A percentile compares a stretch with the other conserved stretches of the same genome.
phyloP scores from a whole-genome alignment of 1,284 basidiomycete genomes.

The Leucoagaricus sp. region DNA sequence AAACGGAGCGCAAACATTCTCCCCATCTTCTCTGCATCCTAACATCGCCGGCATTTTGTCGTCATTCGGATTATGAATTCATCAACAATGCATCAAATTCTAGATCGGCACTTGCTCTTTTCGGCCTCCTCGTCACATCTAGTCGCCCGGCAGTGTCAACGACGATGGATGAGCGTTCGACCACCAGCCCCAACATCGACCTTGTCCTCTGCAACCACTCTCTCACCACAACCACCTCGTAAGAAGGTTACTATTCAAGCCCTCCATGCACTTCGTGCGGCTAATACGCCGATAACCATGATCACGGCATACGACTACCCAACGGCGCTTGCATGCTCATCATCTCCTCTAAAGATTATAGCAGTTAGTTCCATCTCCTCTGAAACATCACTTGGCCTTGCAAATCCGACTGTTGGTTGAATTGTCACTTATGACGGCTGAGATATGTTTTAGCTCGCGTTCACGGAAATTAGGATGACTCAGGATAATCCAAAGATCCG shows the following conservation, averaged over 20 bases:
- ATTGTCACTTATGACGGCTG: too few species aligned
- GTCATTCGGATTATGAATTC: background rate
- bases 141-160: constrained; percentile 4
- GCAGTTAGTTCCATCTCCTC: too few species aligned
- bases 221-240: constrained; percentile 29
- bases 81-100: background rate
- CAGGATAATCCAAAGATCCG: too few species aligned
- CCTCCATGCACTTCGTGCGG: constrained; percentile 58
- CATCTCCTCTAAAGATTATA: constrained; percentile 50
- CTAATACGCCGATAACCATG: constrained; percentile 80
- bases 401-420: too few species aligned
- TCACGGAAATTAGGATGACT: too few species aligned
- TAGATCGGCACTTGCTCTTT: background rate
- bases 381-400: too few species aligned
- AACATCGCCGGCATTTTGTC: background rate
- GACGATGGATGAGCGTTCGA: constrained; percentile 43
- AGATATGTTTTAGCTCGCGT: too few species aligned
- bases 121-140: constrained; percentile 5
- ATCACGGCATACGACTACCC: constrained; percentile 95
- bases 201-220: constrained; percentile 9
- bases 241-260: constrained; percentile 86
- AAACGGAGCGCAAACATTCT: background rate
- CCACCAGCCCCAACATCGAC: constrained; percentile 25
- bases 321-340: constrained; percentile 72
- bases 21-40: background rate